These are phyloP conservation scores for Quercus phellos DNA, from an alignment of 331 rosid species.

Conservation along the genomic window DNA sequence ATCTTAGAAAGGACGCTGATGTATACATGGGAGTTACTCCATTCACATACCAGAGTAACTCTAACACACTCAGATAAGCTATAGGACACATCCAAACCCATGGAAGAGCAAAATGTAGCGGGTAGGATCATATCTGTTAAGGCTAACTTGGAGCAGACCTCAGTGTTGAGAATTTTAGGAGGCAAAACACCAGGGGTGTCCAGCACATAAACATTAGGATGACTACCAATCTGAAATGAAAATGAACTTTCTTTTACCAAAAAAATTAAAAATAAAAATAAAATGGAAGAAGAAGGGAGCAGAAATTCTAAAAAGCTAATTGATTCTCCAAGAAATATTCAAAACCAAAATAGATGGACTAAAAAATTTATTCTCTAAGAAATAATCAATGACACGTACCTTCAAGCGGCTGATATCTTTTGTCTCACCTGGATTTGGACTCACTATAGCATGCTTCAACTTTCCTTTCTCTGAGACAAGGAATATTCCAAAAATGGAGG, in stretches of 20 bases:
- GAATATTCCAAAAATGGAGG: neutral
- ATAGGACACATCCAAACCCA: neutral
- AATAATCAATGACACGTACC: slow-evolving; percentile 29
- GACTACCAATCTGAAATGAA: slow-evolving; percentile 73
- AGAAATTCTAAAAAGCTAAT: neutral
- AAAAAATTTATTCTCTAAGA: neutral
- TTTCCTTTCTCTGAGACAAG: slow-evolving; percentile 72
- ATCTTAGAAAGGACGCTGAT: neutral
- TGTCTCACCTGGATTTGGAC: slow-evolving; percentile 83
- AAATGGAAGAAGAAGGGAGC: neutral
- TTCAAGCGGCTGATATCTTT: slow-evolving; percentile 77
- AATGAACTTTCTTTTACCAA: slow-evolving; percentile 5
- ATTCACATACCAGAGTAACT: neutral
- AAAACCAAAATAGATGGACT: neutral
- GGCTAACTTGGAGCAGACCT: slow-evolving; percentile 57
- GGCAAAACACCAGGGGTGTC: slow-evolving; percentile 86
- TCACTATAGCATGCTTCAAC: slow-evolving; percentile 70
- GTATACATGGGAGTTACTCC: neutral
- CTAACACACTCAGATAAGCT: neutral
- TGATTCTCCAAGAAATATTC: neutral
- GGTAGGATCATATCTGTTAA: slow-evolving; percentile 57
- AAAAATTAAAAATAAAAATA: neutral
- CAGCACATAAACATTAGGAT: slow-evolving; percentile 80
- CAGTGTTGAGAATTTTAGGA: slow-evolving; percentile 47
- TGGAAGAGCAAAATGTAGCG: slow-evolving; percentile 14